Evolutionary conservation across 2,329 filamentous ascomycete species (phyloP).

Genomic region (Talaromyces rugulosus): DNA sequence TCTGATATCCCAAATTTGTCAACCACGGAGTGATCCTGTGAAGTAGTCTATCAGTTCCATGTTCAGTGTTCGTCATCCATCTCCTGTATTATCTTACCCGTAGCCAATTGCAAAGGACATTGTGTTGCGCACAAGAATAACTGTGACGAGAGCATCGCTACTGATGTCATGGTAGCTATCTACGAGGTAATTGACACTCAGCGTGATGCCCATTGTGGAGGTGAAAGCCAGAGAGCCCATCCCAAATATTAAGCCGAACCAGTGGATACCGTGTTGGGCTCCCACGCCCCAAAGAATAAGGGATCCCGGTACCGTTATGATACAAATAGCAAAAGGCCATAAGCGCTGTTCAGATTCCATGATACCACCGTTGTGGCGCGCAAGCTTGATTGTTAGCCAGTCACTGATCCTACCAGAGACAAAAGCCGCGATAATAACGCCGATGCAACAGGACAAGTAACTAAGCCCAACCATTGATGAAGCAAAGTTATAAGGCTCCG

Average conservation of each 20-base stretch:
- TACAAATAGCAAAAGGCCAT: conserved; percentile 34
- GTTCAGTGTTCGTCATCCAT: neutral
- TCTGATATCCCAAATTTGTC: conserved; percentile 39
- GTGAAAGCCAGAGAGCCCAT: conserved; percentile 41
- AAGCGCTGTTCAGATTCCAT: conserved; percentile 41
- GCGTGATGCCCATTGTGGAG: conserved; percentile 32
- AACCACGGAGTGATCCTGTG: conserved; percentile 46
- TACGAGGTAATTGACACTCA: conserved; percentile 39
- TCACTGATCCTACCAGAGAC: conserved; percentile 38
- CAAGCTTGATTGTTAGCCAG: conserved; percentile 23
- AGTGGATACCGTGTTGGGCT: conserved; percentile 31
- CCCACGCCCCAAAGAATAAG: conserved; percentile 40
- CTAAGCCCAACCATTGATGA: conserved; percentile 37
- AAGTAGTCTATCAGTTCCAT: neutral
- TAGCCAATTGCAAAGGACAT: conserved; percentile 46
- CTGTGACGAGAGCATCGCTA: conserved; percentile 37
- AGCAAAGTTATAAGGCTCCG: conserved; percentile 34
- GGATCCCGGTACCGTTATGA: conserved; percentile 31
- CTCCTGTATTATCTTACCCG: conserved; percentile 24
- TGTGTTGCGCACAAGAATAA: conserved; percentile 46
- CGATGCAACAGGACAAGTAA: conserved; percentile 33
- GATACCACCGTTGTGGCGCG: conserved; percentile 36
- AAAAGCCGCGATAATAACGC: conserved; percentile 31
- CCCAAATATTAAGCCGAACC: conserved; percentile 37
- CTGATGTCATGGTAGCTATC: conserved; percentile 39